Percentiles rank a stretch among this genome's conserved stretches.
Conservation (phyloP, 1,284 basidiomycete genomes). For the Phenoliferia sp. region DNA sequence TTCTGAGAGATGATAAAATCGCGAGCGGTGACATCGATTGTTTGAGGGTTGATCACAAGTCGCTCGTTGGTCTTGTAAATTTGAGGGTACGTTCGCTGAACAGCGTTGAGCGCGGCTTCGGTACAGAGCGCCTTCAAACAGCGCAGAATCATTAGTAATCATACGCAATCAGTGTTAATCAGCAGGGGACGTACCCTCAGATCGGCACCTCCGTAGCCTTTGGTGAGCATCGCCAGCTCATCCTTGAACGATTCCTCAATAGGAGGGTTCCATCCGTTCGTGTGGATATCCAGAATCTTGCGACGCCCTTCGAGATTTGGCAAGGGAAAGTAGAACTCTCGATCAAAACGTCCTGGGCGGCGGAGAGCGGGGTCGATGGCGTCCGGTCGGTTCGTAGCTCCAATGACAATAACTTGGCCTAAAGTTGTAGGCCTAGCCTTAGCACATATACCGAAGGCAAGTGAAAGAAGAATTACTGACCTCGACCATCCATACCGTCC, state of each 20-base stretch:
- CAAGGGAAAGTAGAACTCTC: constrained; percentile 97
- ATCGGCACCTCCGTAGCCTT: constrained; percentile 98
- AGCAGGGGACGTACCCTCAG: constrained; percentile 60
- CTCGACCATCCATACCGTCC: constrained; percentile 99
- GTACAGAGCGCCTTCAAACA: constrained; percentile 75
- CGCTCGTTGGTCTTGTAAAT: constrained; percentile 91
- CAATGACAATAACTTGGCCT: constrained; percentile 91
- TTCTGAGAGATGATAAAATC: constrained; percentile 99
- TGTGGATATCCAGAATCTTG: constrained; percentile 89
- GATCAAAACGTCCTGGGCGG: constrained; percentile 91
- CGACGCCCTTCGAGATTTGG: constrained; percentile 79
- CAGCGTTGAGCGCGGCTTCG: constrained; percentile 92
- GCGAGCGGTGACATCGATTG: constrained; percentile 76
- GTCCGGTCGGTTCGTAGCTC: constrained; percentile 95
- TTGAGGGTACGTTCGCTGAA: constrained; percentile 93
- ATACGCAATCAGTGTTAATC: no score
- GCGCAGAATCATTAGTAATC: not conserved
- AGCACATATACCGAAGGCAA: no score
- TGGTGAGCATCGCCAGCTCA: constrained; percentile 81
- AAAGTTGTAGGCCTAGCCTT: no score
- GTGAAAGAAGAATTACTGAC: constrained; percentile 27
- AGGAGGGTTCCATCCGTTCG: constrained; percentile 83
- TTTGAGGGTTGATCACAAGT: constrained; percentile 76
- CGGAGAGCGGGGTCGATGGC: constrained; percentile 93
- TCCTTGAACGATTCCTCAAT: constrained; percentile 58